Base-by-base conservation (phyloP, 2,329 filamentous ascomycete species). In the Coniosporium tulheliwenetii region DNA sequence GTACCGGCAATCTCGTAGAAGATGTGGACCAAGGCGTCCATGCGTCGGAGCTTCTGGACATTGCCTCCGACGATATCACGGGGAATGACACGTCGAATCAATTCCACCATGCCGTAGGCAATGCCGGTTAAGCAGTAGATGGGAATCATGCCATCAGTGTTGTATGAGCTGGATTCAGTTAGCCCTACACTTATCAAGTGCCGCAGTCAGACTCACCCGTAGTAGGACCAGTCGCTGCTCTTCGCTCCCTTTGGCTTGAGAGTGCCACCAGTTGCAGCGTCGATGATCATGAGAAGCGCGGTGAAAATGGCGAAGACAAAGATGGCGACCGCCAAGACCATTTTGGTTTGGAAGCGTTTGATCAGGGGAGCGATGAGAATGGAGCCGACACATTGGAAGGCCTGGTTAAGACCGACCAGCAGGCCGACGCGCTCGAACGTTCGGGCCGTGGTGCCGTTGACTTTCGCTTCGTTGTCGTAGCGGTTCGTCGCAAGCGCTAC, bases 61-160 rank as follows among this genome's bases (percentile, higher is more conserved):
- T 70, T 62, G 31, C 67, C 67, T 15, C 67, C 67, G 1, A 70
- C 67, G 30, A 71, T 66, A 43, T 71, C 67, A 32, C 66, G 54
- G 2, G 68, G 67, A 33, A 71, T 70, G 36, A 70, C 64, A 31
- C 65, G 56, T 10, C 67, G 61, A 41, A 70, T 68, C 26, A 70
- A 56, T 50, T 71, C 67, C 10, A 70, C 65, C 67, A 71, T 70
- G 33, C 66, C 66, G 34, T 55, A 52, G 8, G 46, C 41, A 12
- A 67, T 52, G 19, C 65, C 65, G 10, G 57, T 57, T 16, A 65
- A 48, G 39, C 55, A 61, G 46, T 65, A 70, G 10, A 71, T 62
- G 7, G 66, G 66, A 32, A 71, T 68, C 50, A 71, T 66, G 14
- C 59, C 62, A 43, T 70, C 64, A 7, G 65, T 67, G 33, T 65